Conservation (phyloP, 495 filamentous ascomycete species). For the Oleoguttula mirabilis region DNA sequence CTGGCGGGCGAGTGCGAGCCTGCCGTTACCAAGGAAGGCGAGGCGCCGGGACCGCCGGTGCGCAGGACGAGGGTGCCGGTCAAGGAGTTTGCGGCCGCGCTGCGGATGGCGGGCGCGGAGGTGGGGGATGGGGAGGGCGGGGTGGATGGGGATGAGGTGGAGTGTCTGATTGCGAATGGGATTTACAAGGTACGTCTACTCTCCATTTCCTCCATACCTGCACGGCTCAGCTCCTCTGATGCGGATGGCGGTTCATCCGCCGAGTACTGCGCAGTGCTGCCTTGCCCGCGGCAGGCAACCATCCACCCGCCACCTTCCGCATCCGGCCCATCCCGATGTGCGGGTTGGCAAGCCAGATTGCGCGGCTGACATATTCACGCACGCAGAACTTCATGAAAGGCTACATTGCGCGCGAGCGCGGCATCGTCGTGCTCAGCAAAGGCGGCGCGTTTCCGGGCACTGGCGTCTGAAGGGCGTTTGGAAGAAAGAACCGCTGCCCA, state of each 20-base stretch:
- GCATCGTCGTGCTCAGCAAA: conserved; percentile 83
- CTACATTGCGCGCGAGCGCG: conserved; percentile 83
- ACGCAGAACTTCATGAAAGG: conserved; percentile 85
- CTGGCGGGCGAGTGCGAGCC: conserved; percentile 68
- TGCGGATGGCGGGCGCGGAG: conserved; percentile 31
- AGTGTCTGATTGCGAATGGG: conserved; percentile 85
- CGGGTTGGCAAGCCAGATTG: not conserved
- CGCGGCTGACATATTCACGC: not conserved
- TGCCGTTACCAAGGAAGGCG: conserved; percentile 52
- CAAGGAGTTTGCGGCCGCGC: conserved; percentile 59
- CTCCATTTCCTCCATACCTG: no score
- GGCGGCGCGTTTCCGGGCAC: conserved; percentile 91
- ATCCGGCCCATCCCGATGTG: no score
- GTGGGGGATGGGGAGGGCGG: conserved; percentile 34
- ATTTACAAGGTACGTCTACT: conserved; percentile 88
- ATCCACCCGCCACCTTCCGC: conserved; percentile 21
- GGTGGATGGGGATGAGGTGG: conserved; percentile 83
- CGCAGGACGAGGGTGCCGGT: conserved; percentile 69
- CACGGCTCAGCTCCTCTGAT: no score
- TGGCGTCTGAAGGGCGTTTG: conserved; percentile 71
- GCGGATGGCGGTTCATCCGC: no score
- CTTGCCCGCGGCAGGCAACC: conserved; percentile 13
- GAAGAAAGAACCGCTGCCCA: no score
- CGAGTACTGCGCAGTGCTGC: conserved; percentile 7
- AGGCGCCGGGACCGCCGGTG: conserved; percentile 29